Evolutionary conservation across 1,284 basidiomycete genomes (phyloP).

Genomic region (Amylostereum areolatum): DNA sequence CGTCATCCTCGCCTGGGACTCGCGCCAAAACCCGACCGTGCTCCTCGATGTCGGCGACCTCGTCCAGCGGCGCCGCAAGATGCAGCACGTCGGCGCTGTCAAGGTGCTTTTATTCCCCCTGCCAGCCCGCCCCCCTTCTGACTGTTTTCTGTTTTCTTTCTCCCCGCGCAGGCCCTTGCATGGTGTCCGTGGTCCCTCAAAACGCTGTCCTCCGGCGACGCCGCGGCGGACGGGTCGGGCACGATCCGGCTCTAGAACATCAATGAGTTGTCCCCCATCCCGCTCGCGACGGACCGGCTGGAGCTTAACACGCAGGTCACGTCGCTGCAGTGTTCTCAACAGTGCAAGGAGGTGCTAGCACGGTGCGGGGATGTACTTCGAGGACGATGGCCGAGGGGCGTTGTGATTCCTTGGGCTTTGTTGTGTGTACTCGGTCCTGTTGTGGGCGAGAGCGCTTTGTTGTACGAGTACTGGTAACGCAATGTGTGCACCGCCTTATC

Average conservation of each 20-base stretch:
- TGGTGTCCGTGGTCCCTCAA: constrained; percentile 92
- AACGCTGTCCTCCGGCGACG: constrained; percentile 81
- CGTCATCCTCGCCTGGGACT: constrained; percentile 47
- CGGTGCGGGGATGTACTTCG: no score
- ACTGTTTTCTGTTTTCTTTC: neutral
- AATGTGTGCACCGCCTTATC: no score
- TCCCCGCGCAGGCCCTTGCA: constrained; percentile 66
- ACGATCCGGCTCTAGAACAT: constrained; percentile 77
- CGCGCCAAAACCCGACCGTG: constrained; percentile 27
- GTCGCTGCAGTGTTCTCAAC: constrained; percentile 78
- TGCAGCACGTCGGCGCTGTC: constrained; percentile 25
- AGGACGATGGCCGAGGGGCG: no score
- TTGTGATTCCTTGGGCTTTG: no score
- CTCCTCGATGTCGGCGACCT: constrained; percentile 52
- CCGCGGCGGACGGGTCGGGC: constrained; percentile 51
- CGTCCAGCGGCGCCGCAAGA: constrained; percentile 44
- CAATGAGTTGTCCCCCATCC: constrained; percentile 34
- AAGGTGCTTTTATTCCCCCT: constrained; percentile 20
- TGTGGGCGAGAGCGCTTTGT: no score
- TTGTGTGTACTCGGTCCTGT: no score
- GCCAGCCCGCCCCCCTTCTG: constrained; percentile 1
- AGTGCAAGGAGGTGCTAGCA: constrained; percentile 86
- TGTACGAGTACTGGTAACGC: no score
- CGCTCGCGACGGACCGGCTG: constrained; percentile 42
- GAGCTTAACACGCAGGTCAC: constrained; percentile 67